phyloP scores from a whole-genome alignment of 1,139 yeast genomes.

The Arxiozyma heterogenica region DNA sequence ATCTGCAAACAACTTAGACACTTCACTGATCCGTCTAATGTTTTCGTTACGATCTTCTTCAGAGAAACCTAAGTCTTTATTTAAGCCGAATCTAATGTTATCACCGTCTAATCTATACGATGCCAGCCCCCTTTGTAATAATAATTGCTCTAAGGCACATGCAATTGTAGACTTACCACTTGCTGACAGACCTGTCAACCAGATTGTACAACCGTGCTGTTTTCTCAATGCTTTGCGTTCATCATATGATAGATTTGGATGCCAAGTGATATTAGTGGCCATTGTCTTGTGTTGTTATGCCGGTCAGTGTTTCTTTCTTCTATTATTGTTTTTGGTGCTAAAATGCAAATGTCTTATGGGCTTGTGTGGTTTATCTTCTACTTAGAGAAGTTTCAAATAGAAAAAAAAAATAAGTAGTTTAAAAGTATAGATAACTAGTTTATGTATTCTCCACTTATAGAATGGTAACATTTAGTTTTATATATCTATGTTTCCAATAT shows the following conservation, averaged over 20 bases:
- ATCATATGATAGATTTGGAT: slow-evolving; percentile 71
- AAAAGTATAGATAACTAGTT: background rate
- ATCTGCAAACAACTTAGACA: slow-evolving; percentile 85
- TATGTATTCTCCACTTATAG: too few relatives aligned
- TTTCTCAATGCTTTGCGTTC: slow-evolving; percentile 66
- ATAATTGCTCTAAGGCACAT: slow-evolving; percentile 79
- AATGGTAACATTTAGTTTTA: too few relatives aligned
- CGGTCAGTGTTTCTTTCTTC: background rate
- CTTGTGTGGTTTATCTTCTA: too few relatives aligned
- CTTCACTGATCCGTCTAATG: slow-evolving; percentile 89
- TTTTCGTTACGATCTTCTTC: slow-evolving; percentile 90
- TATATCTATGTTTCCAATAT: too few relatives aligned
- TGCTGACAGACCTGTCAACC: slow-evolving; percentile 94
- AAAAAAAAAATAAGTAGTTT: too few relatives aligned
- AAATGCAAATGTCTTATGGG: too few relatives aligned
- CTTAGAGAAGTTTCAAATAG: background rate
- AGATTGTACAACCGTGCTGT: slow-evolving; percentile 82
- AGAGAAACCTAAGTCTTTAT: slow-evolving; percentile 87
- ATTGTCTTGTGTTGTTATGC: slow-evolving; percentile 30
- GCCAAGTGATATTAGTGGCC: slow-evolving; percentile 98
- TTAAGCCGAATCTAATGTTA: slow-evolving; percentile 85
- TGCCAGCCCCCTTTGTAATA: slow-evolving; percentile 55
- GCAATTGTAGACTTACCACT: slow-evolving; percentile 94
- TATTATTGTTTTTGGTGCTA: too few relatives aligned
- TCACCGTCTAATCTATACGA: slow-evolving; percentile 93